phyloP scores from a whole-genome alignment of 176 grass and related monocot genomes.

The Aegilops sharonensis region DNA sequence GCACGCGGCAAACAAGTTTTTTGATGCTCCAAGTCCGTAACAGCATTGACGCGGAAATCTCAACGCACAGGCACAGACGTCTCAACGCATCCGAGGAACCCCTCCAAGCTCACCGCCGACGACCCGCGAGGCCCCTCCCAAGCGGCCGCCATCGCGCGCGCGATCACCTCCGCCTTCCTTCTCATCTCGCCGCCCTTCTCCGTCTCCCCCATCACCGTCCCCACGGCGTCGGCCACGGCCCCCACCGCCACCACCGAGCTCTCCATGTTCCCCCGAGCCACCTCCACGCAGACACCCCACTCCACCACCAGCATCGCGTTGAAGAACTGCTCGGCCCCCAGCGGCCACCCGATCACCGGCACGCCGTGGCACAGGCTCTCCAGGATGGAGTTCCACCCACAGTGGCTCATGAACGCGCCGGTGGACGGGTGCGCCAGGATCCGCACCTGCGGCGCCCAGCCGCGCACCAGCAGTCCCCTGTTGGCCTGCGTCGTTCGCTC shows the following conservation, averaged over 20 bases:
- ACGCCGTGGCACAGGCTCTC: constrained; percentile 49
- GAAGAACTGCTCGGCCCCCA: constrained; percentile 56
- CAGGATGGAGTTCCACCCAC: constrained; percentile 69
- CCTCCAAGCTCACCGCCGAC: constrained; percentile 32
- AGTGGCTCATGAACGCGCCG: constrained; percentile 65
- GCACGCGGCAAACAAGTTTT: too few relatives aligned
- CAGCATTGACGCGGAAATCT: neutral
- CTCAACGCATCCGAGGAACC: constrained; percentile 28
- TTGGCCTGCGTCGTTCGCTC: neutral
- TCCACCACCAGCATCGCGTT: constrained; percentile 53
- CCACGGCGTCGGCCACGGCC: constrained; percentile 23
- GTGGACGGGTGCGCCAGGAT: constrained; percentile 49
- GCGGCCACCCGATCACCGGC: constrained; percentile 56
- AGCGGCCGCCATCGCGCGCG: constrained; percentile 31
- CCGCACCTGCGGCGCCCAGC: constrained; percentile 56
- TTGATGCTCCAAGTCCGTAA: too few relatives aligned
- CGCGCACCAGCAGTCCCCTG: constrained; percentile 32
- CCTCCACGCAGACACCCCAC: constrained; percentile 58
- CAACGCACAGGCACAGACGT: neutral
- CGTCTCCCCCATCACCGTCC: constrained; percentile 34
- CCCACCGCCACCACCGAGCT: constrained; percentile 16
- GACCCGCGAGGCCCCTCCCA: constrained; percentile 39
- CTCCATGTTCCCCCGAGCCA: constrained; percentile 53
- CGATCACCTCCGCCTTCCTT: constrained; percentile 22
- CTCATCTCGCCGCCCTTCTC: constrained; percentile 32